Evolutionary conservation across 352 stramenopile genomes (phyloP), one percentile per base, ranked within the genome.

Genomic region (Phytophthora ramorum): DNA sequence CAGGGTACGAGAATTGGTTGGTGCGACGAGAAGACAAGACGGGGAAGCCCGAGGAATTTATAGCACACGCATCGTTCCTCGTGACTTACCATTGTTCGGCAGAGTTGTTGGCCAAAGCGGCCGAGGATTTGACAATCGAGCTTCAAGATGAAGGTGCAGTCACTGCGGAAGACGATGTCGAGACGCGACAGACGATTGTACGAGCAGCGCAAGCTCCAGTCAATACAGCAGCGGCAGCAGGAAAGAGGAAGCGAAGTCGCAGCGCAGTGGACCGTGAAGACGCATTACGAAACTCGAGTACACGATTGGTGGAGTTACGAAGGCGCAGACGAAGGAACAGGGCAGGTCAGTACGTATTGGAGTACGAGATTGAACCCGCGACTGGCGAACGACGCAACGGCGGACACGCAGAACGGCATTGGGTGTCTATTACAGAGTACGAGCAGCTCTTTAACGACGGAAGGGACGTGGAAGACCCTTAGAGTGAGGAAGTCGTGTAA

Each of bases 401-500:
- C 22, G 13, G 38, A 45, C 38, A 12, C 32, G 3, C 8, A 5
- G 7, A 7, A 12, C 32, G 14, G 1, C 8, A 10, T 8, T 44
- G 38, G 38, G 38, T 19, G 28, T 28, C 5, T 28, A 28, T 28
- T 28, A n/a, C 30, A 1, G 32, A 19, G 7, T 8, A 54, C 20
- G 24, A 24, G 20, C 4, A n/a, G 7, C 8, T 28, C 24, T 28
- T 28, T 5, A 19, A 35, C 26, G 32, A 1, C 51, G 34, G 35
- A 1, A 41, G 30, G 17, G 26, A 58, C 10, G 51, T 58, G 34
- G 44, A 68, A 62, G 51, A 62, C 44, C 7, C 24, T 46, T 7
- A 6, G 2, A 0, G 2, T 46, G 50, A 22, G 30, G 59, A 61
- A 56, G 32, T 12, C 49, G 43, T 67, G 50, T 67, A 67, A 61